These are phyloP conservation scores for Paecilomyces variotii DNA, from an alignment of 2,329 filamentous ascomycete species.

Conservation along the genomic window DNA sequence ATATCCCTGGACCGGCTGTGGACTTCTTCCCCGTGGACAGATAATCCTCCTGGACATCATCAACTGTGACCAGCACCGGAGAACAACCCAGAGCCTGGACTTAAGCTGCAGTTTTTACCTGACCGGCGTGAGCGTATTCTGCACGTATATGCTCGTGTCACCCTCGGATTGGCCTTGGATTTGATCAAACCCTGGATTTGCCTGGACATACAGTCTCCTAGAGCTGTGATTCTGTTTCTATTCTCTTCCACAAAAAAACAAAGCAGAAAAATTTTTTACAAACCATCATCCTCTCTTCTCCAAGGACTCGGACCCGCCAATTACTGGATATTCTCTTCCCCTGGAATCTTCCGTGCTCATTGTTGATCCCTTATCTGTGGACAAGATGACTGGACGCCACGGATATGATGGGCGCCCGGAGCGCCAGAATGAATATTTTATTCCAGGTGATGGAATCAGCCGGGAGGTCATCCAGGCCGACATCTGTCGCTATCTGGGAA, in stretches of 20 bases:
- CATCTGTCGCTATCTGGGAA: slow-evolving; percentile 75
- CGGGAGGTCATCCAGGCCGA: slow-evolving; percentile 78
- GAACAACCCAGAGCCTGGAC: neutral
- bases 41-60: neutral
- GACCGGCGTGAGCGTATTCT: neutral
- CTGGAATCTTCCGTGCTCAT: slow-evolving; percentile 5
- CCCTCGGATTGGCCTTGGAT: slow-evolving; percentile 12
- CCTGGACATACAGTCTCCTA: slow-evolving; percentile 14
- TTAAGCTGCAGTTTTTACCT: neutral
- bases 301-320: slow-evolving; percentile 8
- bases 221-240: slow-evolving; percentile 17
- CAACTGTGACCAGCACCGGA: neutral
- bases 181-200: slow-evolving; percentile 13
- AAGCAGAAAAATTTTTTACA: neutral
- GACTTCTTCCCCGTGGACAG: neutral
- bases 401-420: slow-evolving; percentile 25
- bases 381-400: slow-evolving; percentile 33
- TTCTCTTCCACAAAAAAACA: slow-evolving; percentile 6
- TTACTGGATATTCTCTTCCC: slow-evolving; percentile 5
- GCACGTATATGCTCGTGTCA: neutral
- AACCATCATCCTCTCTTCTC: slow-evolving; percentile 9
- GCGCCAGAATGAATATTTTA: slow-evolving; percentile 67
- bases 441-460: slow-evolving; percentile 71
- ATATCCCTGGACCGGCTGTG: neutral
- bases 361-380: slow-evolving; percentile 16